Percentiles rank a stretch among this genome's conserved stretches.
phyloP scores from a whole-genome alignment of 2,329 filamentous ascomycete genomes.

The Didymella keratinophila region DNA sequence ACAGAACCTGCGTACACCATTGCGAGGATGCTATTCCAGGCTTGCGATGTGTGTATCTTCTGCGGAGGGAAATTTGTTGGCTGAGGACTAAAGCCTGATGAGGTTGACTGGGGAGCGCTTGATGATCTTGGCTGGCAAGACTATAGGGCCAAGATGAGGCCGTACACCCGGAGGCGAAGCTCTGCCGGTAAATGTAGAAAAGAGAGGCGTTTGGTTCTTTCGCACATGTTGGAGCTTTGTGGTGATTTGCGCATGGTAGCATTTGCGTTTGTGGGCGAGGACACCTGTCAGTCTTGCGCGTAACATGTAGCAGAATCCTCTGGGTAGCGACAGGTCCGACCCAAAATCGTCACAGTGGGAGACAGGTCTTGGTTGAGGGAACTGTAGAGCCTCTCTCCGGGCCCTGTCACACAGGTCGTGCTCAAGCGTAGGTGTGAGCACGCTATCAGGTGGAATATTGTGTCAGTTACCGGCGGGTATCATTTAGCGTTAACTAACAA shows the following conservation, averaged over 20 bases:
- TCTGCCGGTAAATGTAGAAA: neutral
- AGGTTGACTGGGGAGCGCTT: neutral
- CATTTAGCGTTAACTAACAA: slow-evolving; percentile 8
- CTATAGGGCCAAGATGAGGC: neutral
- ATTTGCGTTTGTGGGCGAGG: neutral
- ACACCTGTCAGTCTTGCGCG: too few relatives aligned
- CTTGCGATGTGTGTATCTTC: slow-evolving; percentile 50
- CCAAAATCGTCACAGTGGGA: neutral
- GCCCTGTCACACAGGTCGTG: neutral
- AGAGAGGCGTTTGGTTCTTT: neutral
- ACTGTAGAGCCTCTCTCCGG: neutral
- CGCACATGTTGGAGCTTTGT: neutral
- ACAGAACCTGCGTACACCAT: slow-evolving; percentile 31
- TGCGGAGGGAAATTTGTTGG: slow-evolving; percentile 49
- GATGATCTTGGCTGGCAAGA: neutral
- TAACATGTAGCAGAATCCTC: neutral
- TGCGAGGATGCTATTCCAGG: slow-evolving; percentile 42
- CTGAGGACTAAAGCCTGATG: slow-evolving; percentile 10
- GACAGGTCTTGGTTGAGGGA: neutral
- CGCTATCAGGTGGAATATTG: slow-evolving; percentile 22
- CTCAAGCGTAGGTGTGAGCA: slow-evolving; percentile 1
- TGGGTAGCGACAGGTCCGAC: neutral
- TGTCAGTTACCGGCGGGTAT: slow-evolving; percentile 11
- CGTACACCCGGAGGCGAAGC: neutral
- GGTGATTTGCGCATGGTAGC: neutral